Evolutionary conservation across 768 basidiomycete genomes (phyloP), one percentile per base, ranked within the genome.

Genomic region (Mrakia gelida): DNA sequence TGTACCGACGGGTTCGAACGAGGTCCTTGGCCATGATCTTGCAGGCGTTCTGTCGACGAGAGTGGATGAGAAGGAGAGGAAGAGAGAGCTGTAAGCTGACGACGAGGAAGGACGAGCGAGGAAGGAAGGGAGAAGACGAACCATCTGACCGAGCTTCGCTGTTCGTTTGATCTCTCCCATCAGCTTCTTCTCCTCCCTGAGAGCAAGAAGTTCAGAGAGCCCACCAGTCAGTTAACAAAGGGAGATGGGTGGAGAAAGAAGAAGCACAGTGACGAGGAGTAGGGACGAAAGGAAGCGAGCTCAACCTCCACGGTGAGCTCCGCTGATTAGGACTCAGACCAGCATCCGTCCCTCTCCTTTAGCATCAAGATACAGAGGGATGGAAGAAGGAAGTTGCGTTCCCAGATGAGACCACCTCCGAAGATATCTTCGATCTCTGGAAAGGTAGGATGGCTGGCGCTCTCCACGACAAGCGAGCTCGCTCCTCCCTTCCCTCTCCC

Each of bases 1-100:
- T 88, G 83, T 99, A 98, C 82, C 92, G 89, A 71, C 97, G 88
- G 16, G 96, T 98, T 80, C 97, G 90, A 80, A 98, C 94, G 76
- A 99, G 91, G 84, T 99, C 97, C 85, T 97, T 98, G 34, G 97
- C 97, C 92, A 98, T 97, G 80, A 98, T 92, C 88, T 98, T 98
- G 87, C 95, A 98, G 30, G 96, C 94, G 83, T 94, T 94, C 96
- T 98, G 85, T 15, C 45, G 26, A 30, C 28, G 30, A 26, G 13
- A n/a, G n/a, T 3, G 59, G 26, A 62, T 16, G 45, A 0, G 59
- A 28, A 9, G 38, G 26, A 30, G 34, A n/a, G 28, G 32, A 7
- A 21, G 54, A 15, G 30, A n/a, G n/a, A n/a, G n/a, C n/a, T n/a
- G n/a, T n/a, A n/a, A n/a, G n/a, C n/a, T n/a, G n/a, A n/a, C n/a